Base-by-base conservation (phyloP, 345 rosid genomes). In the Conringia planisiliqua region DNA sequence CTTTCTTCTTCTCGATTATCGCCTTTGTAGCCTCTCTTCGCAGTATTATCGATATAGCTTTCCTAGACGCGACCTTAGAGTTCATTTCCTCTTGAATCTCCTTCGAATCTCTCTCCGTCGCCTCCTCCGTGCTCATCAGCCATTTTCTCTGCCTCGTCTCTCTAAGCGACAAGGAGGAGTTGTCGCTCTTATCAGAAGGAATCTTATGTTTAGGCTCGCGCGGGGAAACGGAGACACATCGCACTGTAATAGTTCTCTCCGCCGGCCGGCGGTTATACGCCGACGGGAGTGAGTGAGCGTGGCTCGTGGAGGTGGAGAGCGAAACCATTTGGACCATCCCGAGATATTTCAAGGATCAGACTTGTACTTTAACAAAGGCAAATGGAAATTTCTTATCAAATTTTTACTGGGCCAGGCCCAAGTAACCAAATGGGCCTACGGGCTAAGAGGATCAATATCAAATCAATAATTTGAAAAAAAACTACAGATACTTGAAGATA, bases 1-100 rank as follows among this genome's bases (percentile, higher is more conserved):
- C 91, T 76, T 80, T 76, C 85, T 89, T 93, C 81, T 85, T 93
- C 81, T 93, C 97, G 24, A 93, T 86, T n/a, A 83, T 35, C 5
- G 86, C 88, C 68, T 91, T 89, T 0, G 96, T 85, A 26, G 98
- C 96, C 36, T 94, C 98, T 67, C 97, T 84, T 22, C 91, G 62
- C 3, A 94, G 82, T 68, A 94, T 83, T 33, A 84, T 79, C 13
- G 93, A 94, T n/a, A 91, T 70, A 0, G 97, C 97, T 72, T 91
- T 94, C 82, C 84, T 84, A 3, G 98, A 93, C 3, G 96, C 98
- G 13, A 87, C 75, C 63, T 91, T 91, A 56, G 79, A 60, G 85
- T 88, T 85, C 44, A 68, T 76, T 52, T 80, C 86, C 69, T 87
- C 92, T 43, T 62, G 70, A 56, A 71, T 84, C 77, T 87, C 92